A percentile compares a stretch with the other conserved stretches of the same genome.
phyloP scores from a whole-genome alignment of 1,139 yeast species.

The Fermentozyma sake region DNA sequence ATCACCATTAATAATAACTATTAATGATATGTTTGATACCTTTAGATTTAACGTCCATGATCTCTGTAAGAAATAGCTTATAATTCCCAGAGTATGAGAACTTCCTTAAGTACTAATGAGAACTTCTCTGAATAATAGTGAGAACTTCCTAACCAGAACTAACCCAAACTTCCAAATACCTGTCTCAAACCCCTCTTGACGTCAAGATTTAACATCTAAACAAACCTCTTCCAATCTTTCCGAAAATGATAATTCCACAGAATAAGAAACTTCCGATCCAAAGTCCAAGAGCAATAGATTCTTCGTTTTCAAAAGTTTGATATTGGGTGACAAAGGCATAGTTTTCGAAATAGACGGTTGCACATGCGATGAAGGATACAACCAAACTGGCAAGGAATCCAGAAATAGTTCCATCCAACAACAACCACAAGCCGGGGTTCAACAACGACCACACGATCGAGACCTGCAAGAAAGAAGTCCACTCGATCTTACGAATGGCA shows the following conservation, averaged over 20 bases:
- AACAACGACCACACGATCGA: slow-evolving; percentile 70
- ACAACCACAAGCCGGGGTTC: slow-evolving; percentile 76
- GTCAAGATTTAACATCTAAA: slow-evolving; percentile 19
- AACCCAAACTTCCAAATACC: neutral
- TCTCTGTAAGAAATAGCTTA: no score
- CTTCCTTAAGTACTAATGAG: no score
- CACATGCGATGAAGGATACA: slow-evolving; percentile 38
- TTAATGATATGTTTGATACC: no score
- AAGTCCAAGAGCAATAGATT: slow-evolving; percentile 37
- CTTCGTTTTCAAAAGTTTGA: slow-evolving; percentile 14
- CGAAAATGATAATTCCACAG: slow-evolving; percentile 65
- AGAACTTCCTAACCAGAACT: no score
- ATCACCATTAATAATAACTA: no score
- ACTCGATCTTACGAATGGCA: slow-evolving; percentile 75
- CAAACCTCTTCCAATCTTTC: slow-evolving; percentile 63
- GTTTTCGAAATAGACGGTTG: slow-evolving; percentile 31
- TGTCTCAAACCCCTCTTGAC: neutral
- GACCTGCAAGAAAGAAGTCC: slow-evolving; percentile 76
- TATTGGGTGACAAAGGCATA: slow-evolving; percentile 15
- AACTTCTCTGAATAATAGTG: no score
- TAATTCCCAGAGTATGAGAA: no score
- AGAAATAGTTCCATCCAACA: slow-evolving; percentile 69
- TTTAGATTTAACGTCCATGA: no score
- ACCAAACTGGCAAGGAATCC: slow-evolving; percentile 53
- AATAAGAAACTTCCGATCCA: slow-evolving; percentile 63